Conservation (phyloP, 306 rosid species). For the Vachellia pachyceras region DNA sequence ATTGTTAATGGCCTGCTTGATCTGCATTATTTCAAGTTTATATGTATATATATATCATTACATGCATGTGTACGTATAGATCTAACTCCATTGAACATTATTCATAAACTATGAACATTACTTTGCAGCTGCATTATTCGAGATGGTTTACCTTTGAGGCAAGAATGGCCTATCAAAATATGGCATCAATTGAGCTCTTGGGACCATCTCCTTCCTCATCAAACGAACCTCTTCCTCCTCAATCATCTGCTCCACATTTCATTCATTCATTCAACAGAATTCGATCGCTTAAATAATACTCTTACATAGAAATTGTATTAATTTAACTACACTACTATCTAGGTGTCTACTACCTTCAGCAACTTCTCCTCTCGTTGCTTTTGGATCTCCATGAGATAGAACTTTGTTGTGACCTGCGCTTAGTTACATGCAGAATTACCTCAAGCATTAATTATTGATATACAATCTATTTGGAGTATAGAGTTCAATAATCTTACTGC, state of each 20-base stretch:
- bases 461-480: neutral
- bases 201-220: constrained; percentile 94
- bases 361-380: constrained; percentile 72
- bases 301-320: neutral
- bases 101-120: neutral
- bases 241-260: constrained; percentile 62
- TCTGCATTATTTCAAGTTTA: constrained; percentile 51
- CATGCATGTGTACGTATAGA: neutral
- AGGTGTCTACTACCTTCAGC: constrained; percentile 65
- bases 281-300: neutral
- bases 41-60: neutral
- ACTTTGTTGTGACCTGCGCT: constrained; percentile 77
- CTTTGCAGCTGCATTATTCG: neutral
- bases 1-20: constrained; percentile 70
- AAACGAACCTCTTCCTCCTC: constrained; percentile 93
- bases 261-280: neutral
- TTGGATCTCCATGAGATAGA: constrained; percentile 63
- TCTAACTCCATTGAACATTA: neutral
- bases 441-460: constrained; percentile 22
- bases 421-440: constrained; percentile 3
- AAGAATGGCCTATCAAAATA: constrained; percentile 84
- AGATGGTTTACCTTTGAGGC: constrained; percentile 74
- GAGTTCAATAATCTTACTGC: constrained; percentile 52
- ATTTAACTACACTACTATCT: neutral
- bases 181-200: constrained; percentile 97